Conservation (phyloP, 805 yeast species). For the Wickerhamomyces alni region DNA sequence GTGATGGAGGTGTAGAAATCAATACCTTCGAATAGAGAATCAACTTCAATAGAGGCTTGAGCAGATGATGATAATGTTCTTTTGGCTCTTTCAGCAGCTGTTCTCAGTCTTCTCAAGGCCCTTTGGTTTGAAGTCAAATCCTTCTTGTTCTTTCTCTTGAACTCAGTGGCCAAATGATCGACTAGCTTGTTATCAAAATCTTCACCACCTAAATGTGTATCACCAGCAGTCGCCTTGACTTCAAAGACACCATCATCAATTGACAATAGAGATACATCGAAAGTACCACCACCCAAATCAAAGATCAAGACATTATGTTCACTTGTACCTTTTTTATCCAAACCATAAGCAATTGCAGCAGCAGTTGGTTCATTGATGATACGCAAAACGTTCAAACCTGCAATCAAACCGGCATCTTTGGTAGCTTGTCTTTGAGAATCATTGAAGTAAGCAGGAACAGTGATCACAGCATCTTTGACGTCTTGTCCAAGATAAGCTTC, state of each 20-base stretch:
- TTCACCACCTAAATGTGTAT: conserved; percentile 97
- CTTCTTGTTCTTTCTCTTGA: conserved; percentile 97
- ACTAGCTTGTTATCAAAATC: conserved; percentile 97
- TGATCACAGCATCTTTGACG: conserved; percentile 87
- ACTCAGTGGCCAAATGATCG: conserved; percentile 87
- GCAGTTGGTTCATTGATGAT: conserved; percentile 97
- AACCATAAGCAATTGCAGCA: conserved; percentile 98
- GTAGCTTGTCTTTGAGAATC: conserved; percentile 98
- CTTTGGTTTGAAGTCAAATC: conserved; percentile 91
- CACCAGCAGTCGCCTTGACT: conserved; percentile 84
- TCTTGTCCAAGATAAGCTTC: conserved; percentile 77
- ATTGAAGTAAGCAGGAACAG: conserved; percentile 96
- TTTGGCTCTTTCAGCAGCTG: conserved; percentile 99
- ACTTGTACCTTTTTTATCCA: conserved; percentile 52
- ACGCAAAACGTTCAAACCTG: conserved; percentile 91
- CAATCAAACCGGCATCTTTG: conserved; percentile 95
- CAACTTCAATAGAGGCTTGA: conserved; percentile 94
- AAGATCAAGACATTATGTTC: conserved; percentile 90
- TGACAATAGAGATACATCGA: conserved; percentile 90
- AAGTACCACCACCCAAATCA: conserved; percentile 99
- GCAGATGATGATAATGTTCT: conserved; percentile 96
- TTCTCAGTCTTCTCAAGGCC: conserved; percentile 96
- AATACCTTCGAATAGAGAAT: conserved; percentile 92
- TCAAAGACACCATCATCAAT: conserved; percentile 96
- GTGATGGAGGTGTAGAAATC: conserved; percentile 97